Evolutionary conservation across 108 stramenopile species (phyloP).

Genomic region (Nannochloropsis granulata): DNA sequence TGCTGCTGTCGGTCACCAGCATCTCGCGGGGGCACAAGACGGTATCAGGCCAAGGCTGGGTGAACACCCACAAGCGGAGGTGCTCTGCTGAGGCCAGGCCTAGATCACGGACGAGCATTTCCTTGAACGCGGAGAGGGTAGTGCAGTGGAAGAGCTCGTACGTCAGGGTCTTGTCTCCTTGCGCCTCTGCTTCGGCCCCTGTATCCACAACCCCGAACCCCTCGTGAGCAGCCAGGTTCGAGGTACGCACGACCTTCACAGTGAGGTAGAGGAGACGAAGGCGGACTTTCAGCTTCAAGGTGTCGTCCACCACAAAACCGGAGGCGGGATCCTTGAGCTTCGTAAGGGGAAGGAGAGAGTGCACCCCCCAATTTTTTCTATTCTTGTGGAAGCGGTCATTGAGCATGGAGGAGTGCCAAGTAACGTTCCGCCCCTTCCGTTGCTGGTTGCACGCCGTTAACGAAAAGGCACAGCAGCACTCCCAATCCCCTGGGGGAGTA

Average conservation of each 20-base stretch:
- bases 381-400: background rate
- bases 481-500: background rate
- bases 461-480: background rate
- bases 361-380: background rate
- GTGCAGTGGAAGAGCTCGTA: background rate
- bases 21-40: background rate
- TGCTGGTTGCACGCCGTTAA: background rate
- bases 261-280: background rate
- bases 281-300: background rate
- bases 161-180: background rate
- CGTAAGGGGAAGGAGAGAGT: background rate
- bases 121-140: background rate
- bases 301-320: background rate
- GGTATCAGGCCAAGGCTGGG: background rate
- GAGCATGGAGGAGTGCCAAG: background rate
- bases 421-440: background rate
- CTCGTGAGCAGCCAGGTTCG: background rate
- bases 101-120: background rate
- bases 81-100: background rate
- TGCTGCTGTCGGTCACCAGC: background rate
- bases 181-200: background rate
- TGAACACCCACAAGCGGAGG: background rate
- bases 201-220: background rate
- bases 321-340: background rate
- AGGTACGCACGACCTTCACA: background rate